Base-by-base conservation (phyloP, 108 stramenopile genomes). In the Aurantiochytrium sp. region DNA sequence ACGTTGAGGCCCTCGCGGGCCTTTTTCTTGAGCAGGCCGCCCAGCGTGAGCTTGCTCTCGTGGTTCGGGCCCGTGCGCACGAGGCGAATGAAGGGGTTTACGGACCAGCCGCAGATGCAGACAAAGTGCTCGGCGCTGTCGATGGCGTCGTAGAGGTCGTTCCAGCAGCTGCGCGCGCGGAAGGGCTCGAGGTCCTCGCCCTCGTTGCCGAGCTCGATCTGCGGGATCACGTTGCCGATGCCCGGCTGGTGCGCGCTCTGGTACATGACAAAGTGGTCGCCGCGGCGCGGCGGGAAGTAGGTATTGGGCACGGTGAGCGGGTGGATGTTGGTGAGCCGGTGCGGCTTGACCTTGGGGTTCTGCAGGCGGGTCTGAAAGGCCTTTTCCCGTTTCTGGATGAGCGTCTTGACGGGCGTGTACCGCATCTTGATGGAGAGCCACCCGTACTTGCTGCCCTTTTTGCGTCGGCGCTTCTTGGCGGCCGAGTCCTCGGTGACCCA, bases 171-270 rank as follows among this genome's bases (percentile, higher is more conserved):
- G 45, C 73, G 73, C 2, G 73, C 73, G 19, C 45, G 39, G 24
- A 81, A 81, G 73, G 73, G 73, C 10, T 81, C 73, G n/a, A 81
- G 39, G 1, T 81, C 73, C 30, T 81, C 73, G 59, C 59, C 59
- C 59, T 65, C 59, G 32, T 65, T 34, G n/a, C 73, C 73, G n/a
- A 81, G 73, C 39, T 41, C 73, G n/a, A 81, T 81, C 45, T 81
- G 42, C 6, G 73, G 73, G 19, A 81, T n/a, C 42, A 81, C 42
- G 30, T 81, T 48, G 34, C 59, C 59, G 19, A 65, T 65, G 34
- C 59, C 59, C n/a, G 73, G 39, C 45, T 81, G 73, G 2, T 81
- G 73, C 12, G 73, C 45, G 45, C 73, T 48, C 32, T 81, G 73
- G 3, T 81, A 81, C 42, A 81, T n/a, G n/a, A 81, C 45, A 48